A percentile compares a stretch with the other conserved stretches of the same genome.
These are phyloP conservation scores for Agaricus subrufescens DNA, from an alignment of 768 basidiomycete species.

Conservation along the genomic window DNA sequence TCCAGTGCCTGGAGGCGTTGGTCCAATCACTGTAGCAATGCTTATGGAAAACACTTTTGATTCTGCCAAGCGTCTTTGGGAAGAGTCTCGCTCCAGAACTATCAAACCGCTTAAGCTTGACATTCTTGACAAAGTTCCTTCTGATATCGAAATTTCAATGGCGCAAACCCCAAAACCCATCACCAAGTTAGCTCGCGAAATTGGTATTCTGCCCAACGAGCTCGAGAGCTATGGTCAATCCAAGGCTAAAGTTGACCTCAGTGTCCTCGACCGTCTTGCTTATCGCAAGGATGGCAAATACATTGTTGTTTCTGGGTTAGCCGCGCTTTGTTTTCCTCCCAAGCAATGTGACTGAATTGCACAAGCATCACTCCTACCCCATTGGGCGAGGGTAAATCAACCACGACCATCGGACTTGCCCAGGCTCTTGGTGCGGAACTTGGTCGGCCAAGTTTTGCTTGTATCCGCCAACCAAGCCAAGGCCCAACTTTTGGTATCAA, in stretches of 20 bases:
- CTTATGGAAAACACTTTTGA: conserved; percentile 92
- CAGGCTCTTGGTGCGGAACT: conserved; percentile 96
- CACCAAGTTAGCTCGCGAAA: conserved; percentile 77
- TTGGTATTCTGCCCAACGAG: conserved; percentile 82
- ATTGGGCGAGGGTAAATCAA: conserved; percentile 96
- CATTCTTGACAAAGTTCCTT: conserved; percentile 83
- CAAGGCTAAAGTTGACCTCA: conserved; percentile 96
- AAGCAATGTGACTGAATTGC: not conserved
- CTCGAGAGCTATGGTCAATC: conserved; percentile 92
- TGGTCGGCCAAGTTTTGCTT: conserved; percentile 89
- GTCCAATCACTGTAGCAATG: conserved; percentile 99
- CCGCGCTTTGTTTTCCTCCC: not conserved
- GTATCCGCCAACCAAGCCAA: conserved; percentile 96
- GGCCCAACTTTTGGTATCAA: conserved; percentile 99
- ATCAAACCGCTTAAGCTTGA: conserved; percentile 77
- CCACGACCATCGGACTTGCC: conserved; percentile 94
- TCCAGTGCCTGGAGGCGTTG: conserved; percentile 97
- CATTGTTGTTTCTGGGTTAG: conserved; percentile 86
- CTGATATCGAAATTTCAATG: conserved; percentile 94
- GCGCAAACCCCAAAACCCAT: conserved; percentile 92
- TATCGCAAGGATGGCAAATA: conserved; percentile 94
- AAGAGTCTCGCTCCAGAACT: conserved; percentile 58
- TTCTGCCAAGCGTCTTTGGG: conserved; percentile 80
- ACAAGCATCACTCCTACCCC: conserved; percentile 91
- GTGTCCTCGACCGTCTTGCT: conserved; percentile 75